Conservation (phyloP, 768 basidiomycete genomes). For the Pisolithus microcarpus region DNA sequence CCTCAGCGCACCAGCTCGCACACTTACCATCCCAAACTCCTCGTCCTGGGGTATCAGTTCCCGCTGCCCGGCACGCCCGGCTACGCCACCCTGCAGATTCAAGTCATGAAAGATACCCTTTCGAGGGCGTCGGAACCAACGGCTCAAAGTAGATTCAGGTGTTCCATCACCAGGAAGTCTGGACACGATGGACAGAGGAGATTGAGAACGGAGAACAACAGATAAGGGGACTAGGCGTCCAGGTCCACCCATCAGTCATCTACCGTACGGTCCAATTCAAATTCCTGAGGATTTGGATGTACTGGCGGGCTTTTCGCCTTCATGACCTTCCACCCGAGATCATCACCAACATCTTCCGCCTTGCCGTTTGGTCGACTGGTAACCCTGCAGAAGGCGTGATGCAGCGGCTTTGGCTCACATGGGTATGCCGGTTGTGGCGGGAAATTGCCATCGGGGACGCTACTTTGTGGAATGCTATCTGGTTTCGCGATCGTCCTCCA, state of each 20-base stretch:
- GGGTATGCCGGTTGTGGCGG: constrained; percentile 55
- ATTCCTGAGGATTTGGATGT: constrained; percentile 18
- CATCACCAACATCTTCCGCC: constrained; percentile 55
- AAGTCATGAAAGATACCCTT: constrained; percentile 16
- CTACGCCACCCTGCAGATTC: constrained; percentile 12
- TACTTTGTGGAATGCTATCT: constrained; percentile 59
- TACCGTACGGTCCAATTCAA: constrained; percentile 12
- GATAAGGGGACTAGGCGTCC: constrained; percentile 15
- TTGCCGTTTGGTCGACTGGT: constrained; percentile 46
- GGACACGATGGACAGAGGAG: constrained; percentile 10
- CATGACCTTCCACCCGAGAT: constrained; percentile 63
- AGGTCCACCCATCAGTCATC: constrained; percentile 9
- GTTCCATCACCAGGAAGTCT: constrained; percentile 1
- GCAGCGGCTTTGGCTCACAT: constrained; percentile 45
- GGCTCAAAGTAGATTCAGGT: not conserved
- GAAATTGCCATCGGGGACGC: constrained; percentile 39
- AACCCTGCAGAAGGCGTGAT: constrained; percentile 29
- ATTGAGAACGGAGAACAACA: constrained; percentile 15
- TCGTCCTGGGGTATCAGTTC: not conserved
- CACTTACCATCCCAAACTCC: not conserved
- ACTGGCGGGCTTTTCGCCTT: constrained; percentile 46
- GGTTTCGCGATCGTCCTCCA: constrained; percentile 48
- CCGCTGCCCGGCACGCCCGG: constrained; percentile 15
- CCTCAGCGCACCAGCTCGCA: not conserved
- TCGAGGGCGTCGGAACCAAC: constrained; percentile 14